These are phyloP conservation scores for Pseudomassariella vexata DNA, from an alignment of 2,329 filamentous ascomycete genomes.

Conservation along the genomic window DNA sequence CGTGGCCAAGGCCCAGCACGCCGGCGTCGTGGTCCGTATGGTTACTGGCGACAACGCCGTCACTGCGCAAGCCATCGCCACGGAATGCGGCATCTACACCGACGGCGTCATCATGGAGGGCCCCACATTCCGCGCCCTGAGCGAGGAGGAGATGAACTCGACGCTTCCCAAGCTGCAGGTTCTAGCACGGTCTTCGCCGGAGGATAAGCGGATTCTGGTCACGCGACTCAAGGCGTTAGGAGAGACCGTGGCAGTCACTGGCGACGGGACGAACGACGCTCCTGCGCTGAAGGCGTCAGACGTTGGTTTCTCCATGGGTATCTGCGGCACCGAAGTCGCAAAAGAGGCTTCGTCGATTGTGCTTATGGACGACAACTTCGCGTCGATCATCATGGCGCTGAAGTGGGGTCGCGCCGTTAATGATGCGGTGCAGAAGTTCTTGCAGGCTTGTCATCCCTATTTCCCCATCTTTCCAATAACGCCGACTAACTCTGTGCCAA, in stretches of 20 bases:
- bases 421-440: slow-evolving; percentile 62
- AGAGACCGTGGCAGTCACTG: slow-evolving; percentile 59
- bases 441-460: slow-evolving; percentile 37
- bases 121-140: slow-evolving; percentile 58
- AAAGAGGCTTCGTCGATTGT: slow-evolving; percentile 66
- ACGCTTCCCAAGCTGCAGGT: slow-evolving; percentile 56
- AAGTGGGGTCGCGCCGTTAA: slow-evolving; percentile 66
- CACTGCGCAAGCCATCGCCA: slow-evolving; percentile 68
- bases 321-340: slow-evolving; percentile 61
- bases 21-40: slow-evolving; percentile 69
- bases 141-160: slow-evolving; percentile 51
- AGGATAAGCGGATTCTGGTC: slow-evolving; percentile 61
- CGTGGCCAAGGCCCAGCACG: slow-evolving; percentile 60
- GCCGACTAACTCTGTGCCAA: no score
- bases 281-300: slow-evolving; percentile 61
- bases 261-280: slow-evolving; percentile 63
- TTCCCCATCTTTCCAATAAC: not conserved
- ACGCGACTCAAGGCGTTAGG: slow-evolving; percentile 55
- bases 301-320: slow-evolving; percentile 64
- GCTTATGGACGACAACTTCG: slow-evolving; percentile 61
- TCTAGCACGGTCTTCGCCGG: slow-evolving; percentile 59
- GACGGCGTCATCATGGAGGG: slow-evolving; percentile 64
- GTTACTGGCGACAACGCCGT: slow-evolving; percentile 69
- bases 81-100: slow-evolving; percentile 64
- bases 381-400: slow-evolving; percentile 60